Conservation (phyloP, 1,139 yeast genomes). For the Suhomyces ambrosiae region DNA sequence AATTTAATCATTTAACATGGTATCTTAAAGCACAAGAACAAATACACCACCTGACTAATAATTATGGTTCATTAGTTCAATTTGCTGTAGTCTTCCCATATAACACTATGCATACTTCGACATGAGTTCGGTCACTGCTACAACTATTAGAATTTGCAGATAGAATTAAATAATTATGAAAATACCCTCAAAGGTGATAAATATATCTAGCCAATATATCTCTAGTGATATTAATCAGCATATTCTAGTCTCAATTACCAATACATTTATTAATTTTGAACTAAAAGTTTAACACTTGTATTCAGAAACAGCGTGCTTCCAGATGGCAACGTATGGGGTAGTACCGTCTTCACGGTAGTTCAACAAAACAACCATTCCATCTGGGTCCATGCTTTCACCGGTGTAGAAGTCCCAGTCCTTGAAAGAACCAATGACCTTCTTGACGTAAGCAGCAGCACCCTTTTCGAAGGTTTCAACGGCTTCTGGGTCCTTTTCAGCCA, state of each 20-base stretch:
- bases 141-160: no score
- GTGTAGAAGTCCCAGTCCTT: slow-evolving; percentile 99
- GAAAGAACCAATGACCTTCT: slow-evolving; percentile 93
- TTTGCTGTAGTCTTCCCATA: no score
- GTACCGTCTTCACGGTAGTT: slow-evolving; percentile 99
- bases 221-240: background rate
- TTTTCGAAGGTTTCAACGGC: slow-evolving; percentile 85
- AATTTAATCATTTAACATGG: no score
- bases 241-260: no score
- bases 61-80: no score
- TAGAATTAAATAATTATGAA: no score
- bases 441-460: slow-evolving; percentile 94
- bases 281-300: slow-evolving; percentile 49
- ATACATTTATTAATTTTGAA: slow-evolving; percentile 7
- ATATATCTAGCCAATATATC: no score
- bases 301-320: slow-evolving; percentile 96
- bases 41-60: no score
- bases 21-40: no score
- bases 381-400: slow-evolving; percentile 99
- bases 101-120: no score
- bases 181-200: no score
- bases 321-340: slow-evolving; percentile 95
- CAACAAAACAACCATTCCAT: slow-evolving; percentile 94
- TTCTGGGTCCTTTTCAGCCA: slow-evolving; percentile 88
- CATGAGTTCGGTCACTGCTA: no score